These are phyloP conservation scores for Chimonanthus praecox DNA, from an alignment of 164 flowering plant species.

Conservation along the genomic window DNA sequence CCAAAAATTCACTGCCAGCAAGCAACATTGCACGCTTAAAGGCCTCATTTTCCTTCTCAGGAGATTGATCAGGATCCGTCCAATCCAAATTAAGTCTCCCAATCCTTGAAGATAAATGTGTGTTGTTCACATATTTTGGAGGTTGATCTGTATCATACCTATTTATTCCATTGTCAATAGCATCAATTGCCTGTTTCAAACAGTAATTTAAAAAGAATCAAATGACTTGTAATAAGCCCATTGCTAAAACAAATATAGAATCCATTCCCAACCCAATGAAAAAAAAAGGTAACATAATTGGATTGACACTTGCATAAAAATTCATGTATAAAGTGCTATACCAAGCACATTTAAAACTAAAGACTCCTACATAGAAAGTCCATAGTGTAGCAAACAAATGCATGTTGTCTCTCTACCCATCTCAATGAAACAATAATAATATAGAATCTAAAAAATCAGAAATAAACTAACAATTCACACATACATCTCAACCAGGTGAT, in stretches of 20 bases:
- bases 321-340: no score
- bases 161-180: constrained; percentile 87
- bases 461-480: no score
- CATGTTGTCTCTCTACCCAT: no score
- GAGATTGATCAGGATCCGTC: constrained; percentile 85
- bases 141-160: constrained; percentile 76
- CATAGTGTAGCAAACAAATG: no score
- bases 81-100: constrained; percentile 82
- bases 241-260: neutral
- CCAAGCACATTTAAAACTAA: no score
- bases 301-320: no score
- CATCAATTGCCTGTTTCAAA: constrained; percentile 76
- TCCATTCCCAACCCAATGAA: neutral
- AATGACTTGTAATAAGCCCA: neutral
- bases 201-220: neutral
- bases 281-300: no score
- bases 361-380: no score
- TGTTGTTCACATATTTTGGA: constrained; percentile 71
- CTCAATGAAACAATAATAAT: no score
- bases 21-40: constrained; percentile 76
- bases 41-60: constrained; percentile 83
- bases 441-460: no score
- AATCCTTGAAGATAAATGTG: constrained; percentile 78
- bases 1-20: constrained; percentile 80
- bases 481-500: no score